Conservation (phyloP, 2,329 filamentous ascomycete species). For the Podosphaera fusca region DNA sequence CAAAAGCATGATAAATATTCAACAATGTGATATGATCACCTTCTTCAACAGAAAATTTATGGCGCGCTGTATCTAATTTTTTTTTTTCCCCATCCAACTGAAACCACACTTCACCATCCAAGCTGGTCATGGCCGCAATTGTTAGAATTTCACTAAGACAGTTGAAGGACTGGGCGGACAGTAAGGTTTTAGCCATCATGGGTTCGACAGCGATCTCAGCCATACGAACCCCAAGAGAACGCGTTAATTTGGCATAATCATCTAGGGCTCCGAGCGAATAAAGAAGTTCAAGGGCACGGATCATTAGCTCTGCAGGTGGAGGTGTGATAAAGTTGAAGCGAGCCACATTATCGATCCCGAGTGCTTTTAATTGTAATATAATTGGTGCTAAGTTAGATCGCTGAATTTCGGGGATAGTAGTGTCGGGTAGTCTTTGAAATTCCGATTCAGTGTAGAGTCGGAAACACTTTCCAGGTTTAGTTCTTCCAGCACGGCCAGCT, state of each 20-base stretch:
- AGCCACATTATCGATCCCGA: slow-evolving; percentile 85
- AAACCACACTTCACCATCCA: slow-evolving; percentile 67
- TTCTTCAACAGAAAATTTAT: slow-evolving; percentile 76
- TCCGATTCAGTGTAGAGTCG: slow-evolving; percentile 65
- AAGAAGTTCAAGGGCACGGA: slow-evolving; percentile 68
- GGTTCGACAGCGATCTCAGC: slow-evolving; percentile 82
- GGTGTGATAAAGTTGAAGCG: slow-evolving; percentile 75
- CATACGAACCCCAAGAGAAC: slow-evolving; percentile 72
- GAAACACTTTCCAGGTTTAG: slow-evolving; percentile 80
- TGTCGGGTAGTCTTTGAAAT: slow-evolving; percentile 41
- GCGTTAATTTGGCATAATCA: slow-evolving; percentile 72
- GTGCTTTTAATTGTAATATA: slow-evolving; percentile 74
- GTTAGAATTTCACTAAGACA: slow-evolving; percentile 72
- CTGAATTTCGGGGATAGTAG: slow-evolving; percentile 75
- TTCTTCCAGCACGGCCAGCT: slow-evolving; percentile 73
- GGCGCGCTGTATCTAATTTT: slow-evolving; percentile 45
- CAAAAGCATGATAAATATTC: slow-evolving; percentile 81
- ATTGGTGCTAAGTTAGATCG: slow-evolving; percentile 74
- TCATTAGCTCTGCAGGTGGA: slow-evolving; percentile 65
- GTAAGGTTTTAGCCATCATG: slow-evolving; percentile 79
- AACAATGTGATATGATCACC: slow-evolving; percentile 83
- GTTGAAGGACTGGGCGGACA: slow-evolving; percentile 49
- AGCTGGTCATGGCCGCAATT: slow-evolving; percentile 81
- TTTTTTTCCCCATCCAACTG: slow-evolving; percentile 58
- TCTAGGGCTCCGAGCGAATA: slow-evolving; percentile 74